These are phyloP conservation scores for Lactarius indigo DNA, from an alignment of 768 basidiomycete species.

Conservation along the genomic window DNA sequence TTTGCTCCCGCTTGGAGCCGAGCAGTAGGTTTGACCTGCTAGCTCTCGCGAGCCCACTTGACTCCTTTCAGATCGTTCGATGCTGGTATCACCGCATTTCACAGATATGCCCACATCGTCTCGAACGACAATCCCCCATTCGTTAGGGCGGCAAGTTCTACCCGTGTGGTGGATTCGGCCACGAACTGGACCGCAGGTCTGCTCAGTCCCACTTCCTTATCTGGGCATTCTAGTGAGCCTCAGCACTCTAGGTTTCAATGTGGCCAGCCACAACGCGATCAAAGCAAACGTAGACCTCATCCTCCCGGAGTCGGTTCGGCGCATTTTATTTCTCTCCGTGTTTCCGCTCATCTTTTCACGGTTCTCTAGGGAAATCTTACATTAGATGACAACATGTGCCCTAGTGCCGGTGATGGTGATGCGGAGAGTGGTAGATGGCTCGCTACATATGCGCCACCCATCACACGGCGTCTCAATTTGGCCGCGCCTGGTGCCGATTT, in stretches of 20 bases:
- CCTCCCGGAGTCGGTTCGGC: conserved; percentile 51
- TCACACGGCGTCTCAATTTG: conserved; percentile 55
- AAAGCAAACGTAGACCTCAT: conserved; percentile 53
- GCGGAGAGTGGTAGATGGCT: conserved; percentile 52
- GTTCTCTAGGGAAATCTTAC: conserved; percentile 51
- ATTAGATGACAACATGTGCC: conserved; percentile 63
- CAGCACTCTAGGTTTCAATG: conserved; percentile 52
- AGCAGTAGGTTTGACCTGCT: conserved; percentile 44
- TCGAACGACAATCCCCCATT: conserved; percentile 47
- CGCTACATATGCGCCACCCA: conserved; percentile 48
- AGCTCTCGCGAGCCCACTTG: background rate
- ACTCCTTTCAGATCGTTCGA: conserved; percentile 40
- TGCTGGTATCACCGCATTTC: conserved; percentile 49
- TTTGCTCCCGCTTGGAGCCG: conserved; percentile 64
- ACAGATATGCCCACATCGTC: conserved; percentile 53
- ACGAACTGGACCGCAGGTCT: conserved; percentile 66
- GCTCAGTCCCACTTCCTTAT: conserved; percentile 1
- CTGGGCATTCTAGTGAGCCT: background rate
- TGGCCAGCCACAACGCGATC: conserved; percentile 45
- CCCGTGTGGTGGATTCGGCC: conserved; percentile 64
- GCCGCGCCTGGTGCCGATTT: conserved; percentile 63
- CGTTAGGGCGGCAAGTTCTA: conserved; percentile 46
- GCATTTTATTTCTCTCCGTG: background rate
- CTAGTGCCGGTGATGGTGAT: conserved; percentile 46
- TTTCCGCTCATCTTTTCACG: background rate